phyloP scores from a whole-genome alignment of 208 protist genomes.

The Novymonas esmeraldas region DNA sequence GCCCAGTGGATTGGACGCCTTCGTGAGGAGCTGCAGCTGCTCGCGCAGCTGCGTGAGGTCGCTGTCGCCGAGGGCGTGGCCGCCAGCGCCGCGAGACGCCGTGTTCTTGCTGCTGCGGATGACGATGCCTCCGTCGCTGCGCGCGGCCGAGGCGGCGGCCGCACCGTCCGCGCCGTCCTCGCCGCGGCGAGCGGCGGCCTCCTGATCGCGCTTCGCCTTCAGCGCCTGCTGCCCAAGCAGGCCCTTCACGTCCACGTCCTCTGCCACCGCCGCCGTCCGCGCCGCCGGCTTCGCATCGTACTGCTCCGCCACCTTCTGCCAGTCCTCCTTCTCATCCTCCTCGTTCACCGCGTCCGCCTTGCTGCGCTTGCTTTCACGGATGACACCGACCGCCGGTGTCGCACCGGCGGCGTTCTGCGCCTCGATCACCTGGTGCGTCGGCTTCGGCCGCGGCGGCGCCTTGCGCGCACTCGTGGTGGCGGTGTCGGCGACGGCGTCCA shows the following conservation, averaged over 20 bases:
- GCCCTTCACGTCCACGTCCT: constrained; percentile 70
- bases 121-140: constrained; percentile 61
- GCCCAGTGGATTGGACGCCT: constrained; percentile 88
- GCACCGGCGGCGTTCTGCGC: constrained; percentile 37
- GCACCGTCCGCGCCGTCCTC: constrained; percentile 22
- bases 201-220: constrained; percentile 81
- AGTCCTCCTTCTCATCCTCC: constrained; percentile 63
- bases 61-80: constrained; percentile 57
- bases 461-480: constrained; percentile 53
- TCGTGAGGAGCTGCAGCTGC: constrained; percentile 89
- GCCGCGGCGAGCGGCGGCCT: constrained; percentile 40
- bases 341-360: constrained; percentile 15
- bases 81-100: constrained; percentile 28
- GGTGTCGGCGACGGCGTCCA: constrained; percentile 2
- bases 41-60: constrained; percentile 84
- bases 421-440: constrained; percentile 75
- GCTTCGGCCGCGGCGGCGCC: constrained; percentile 75
- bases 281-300: constrained; percentile 51
- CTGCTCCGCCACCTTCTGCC: constrained; percentile 82
- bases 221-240: constrained; percentile 85
- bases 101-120: constrained; percentile 59
- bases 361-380: constrained; percentile 54
- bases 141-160: constrained; percentile 14
- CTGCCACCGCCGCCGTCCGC: constrained; percentile 32
- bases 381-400: constrained; percentile 55